phyloP scores from a whole-genome alignment of 2,329 filamentous ascomycete genomes.

The Myotisia sp. region DNA sequence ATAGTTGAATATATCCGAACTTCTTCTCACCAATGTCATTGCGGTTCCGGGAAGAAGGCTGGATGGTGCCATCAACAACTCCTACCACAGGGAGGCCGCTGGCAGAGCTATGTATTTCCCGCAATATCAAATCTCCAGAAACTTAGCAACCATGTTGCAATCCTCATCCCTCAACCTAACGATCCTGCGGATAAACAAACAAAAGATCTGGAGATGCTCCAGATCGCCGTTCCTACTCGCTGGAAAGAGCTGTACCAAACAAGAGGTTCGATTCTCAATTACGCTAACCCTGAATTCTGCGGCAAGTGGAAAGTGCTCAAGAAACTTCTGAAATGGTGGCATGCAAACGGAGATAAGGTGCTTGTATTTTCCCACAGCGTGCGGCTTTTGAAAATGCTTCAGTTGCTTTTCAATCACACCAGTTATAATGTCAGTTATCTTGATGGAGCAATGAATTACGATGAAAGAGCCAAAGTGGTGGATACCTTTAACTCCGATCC shows the following conservation, averaged over 20 bases:
- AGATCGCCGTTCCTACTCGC: conserved; percentile 56
- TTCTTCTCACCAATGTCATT: conserved; percentile 55
- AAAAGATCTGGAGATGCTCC: conserved; percentile 61
- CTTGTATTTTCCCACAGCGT: conserved; percentile 92
- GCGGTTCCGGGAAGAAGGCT: conserved; percentile 51
- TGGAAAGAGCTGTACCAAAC: conserved; percentile 63
- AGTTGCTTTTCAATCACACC: conserved; percentile 73
- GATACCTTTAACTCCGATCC: conserved; percentile 85
- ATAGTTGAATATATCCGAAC: conserved; percentile 54
- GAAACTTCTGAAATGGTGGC: conserved; percentile 79
- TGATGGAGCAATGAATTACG: conserved; percentile 69
- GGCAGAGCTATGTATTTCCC: conserved; percentile 72
- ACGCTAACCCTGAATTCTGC: conserved; percentile 79
- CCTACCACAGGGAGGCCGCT: conserved; percentile 49
- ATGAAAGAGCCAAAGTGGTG: conserved; percentile 67
- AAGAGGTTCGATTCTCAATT: conserved; percentile 63
- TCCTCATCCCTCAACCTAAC: conserved; percentile 56
- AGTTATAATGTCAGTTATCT: conserved; percentile 84
- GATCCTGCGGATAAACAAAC: conserved; percentile 59
- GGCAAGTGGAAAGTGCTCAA: conserved; percentile 92
- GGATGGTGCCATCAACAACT: conserved; percentile 66
- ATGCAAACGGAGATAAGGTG: conserved; percentile 80
- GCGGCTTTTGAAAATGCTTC: conserved; percentile 65
- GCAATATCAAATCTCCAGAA: conserved; percentile 72
- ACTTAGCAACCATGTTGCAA: conserved; percentile 79